Conservation (phyloP, 2,329 filamentous ascomycete genomes). For the Pseudogymnoascus verrucosus region DNA sequence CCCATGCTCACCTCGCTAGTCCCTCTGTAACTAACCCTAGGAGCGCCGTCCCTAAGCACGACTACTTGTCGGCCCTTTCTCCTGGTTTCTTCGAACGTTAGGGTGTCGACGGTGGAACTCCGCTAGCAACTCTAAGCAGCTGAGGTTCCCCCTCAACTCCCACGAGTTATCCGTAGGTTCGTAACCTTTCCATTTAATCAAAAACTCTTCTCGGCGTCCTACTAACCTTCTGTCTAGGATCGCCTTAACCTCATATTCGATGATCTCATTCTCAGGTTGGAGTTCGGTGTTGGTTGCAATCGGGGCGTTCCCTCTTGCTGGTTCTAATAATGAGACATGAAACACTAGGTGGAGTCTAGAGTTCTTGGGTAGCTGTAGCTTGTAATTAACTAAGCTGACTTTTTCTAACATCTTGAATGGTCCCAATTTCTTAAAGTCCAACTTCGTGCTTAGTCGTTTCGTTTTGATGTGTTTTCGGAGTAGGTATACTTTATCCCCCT, state of each 20-base stretch:
- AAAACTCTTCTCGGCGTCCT: not conserved
- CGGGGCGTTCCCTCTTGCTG: not conserved
- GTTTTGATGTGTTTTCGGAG: not conserved
- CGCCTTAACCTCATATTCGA: not conserved
- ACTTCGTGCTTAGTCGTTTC: not conserved
- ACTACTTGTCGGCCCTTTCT: too few species aligned
- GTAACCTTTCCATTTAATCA: not conserved
- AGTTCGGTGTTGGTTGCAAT: not conserved
- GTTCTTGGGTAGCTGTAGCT: not conserved
- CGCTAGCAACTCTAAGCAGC: not conserved
- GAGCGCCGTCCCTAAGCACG: too few species aligned
- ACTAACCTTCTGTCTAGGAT: not conserved
- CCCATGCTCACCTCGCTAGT: too few species aligned
- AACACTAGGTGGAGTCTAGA: not conserved
- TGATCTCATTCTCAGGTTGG: not conserved
- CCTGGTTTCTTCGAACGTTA: too few species aligned
- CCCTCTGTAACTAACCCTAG: too few species aligned
- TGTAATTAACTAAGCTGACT: not conserved
- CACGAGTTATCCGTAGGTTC: not conserved
- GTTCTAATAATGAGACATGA: not conserved
- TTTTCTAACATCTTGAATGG: not conserved
- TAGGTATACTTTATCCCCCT: not conserved
- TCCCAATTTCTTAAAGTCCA: not conserved
- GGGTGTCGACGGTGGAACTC: not conserved
- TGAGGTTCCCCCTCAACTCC: not conserved